These are phyloP conservation scores for Ilex aquifolium DNA, from an alignment of 257 asterid species.

Conservation along the genomic window DNA sequence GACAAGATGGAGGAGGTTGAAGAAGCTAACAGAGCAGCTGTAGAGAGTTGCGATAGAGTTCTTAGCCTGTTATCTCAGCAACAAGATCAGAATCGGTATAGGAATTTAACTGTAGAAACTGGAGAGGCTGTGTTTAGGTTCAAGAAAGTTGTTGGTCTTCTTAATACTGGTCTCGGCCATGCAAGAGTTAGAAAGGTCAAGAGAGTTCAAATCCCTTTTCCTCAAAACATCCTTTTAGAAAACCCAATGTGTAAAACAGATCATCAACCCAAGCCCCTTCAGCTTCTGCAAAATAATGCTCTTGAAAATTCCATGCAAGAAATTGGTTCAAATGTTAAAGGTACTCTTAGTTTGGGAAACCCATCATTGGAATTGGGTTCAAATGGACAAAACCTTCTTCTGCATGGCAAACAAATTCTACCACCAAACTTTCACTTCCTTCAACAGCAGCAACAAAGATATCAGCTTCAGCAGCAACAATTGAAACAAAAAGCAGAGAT, in stretches of 20 bases:
- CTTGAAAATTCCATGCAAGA: slow-evolving; percentile 31
- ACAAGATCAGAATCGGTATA: slow-evolving; percentile 42
- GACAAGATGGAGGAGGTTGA: slow-evolving; percentile 69
- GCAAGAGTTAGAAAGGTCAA: slow-evolving; percentile 69
- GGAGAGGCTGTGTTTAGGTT: slow-evolving; percentile 64
- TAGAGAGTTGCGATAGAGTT: slow-evolving; percentile 81
- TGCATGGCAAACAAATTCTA: slow-evolving; percentile 34
- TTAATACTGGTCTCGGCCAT: slow-evolving; percentile 63
- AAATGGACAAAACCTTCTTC: slow-evolving; percentile 36
- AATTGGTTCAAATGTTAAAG: slow-evolving; percentile 29
- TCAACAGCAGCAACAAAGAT: slow-evolving; percentile 22
- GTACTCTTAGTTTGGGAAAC: slow-evolving; percentile 39
- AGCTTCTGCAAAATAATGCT: slow-evolving; percentile 26
- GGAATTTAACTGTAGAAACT: slow-evolving; percentile 54
- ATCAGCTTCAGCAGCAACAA: slow-evolving; percentile 58
- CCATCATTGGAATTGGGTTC: slow-evolving; percentile 51
- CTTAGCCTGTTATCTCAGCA: slow-evolving; percentile 50
- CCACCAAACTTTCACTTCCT: slow-evolving; percentile 29
- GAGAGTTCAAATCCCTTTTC: slow-evolving; percentile 38
- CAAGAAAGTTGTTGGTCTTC: slow-evolving; percentile 65
- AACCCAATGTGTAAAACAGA: slow-evolving; percentile 30
- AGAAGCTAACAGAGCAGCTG: slow-evolving; percentile 66
- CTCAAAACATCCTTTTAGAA: slow-evolving; percentile 58
- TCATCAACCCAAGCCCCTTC: slow-evolving; percentile 44
- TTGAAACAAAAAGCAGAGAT: slow-evolving; percentile 55